Percentiles rank a stretch among this genome's conserved stretches.
These are phyloP conservation scores for Penicillium polonicum DNA, from an alignment of 2,329 filamentous ascomycete genomes.

Conservation along the genomic window DNA sequence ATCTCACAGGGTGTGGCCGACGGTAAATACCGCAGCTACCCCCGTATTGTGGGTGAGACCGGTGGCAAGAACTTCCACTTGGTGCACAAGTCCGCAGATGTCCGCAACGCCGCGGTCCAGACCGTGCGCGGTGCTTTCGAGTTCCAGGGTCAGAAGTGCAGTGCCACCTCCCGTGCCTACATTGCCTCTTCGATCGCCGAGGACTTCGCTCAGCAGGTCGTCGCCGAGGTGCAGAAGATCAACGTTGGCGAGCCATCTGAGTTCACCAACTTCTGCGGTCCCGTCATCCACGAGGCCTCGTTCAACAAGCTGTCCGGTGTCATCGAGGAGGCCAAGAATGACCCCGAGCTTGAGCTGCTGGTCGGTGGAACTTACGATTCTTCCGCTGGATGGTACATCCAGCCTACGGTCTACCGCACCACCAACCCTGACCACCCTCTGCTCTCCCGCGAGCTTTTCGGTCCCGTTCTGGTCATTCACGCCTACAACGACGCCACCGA, in stretches of 20 bases:
- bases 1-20: constrained; percentile 80
- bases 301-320: constrained; percentile 77
- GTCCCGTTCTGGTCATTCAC: constrained; percentile 71
- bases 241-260: constrained; percentile 69
- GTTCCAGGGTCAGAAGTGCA: constrained; percentile 90
- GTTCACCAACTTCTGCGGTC: constrained; percentile 78
- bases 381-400: constrained; percentile 76
- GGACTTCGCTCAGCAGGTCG: constrained; percentile 65
- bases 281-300: constrained; percentile 77
- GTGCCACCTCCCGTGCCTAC: constrained; percentile 77
- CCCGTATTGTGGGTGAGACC: constrained; percentile 85
- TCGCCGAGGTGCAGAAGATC: constrained; percentile 67
- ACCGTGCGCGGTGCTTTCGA: constrained; percentile 86
- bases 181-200: constrained; percentile 73
- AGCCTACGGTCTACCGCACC: constrained; percentile 78
- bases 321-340: constrained; percentile 77
- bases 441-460: constrained; percentile 77
- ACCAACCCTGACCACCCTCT: constrained; percentile 72
- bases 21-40: constrained; percentile 80
- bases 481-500: constrained; percentile 70
- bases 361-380: constrained; percentile 75
- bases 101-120: constrained; percentile 75
- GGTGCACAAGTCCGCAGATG: constrained; percentile 72
- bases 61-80: constrained; percentile 94
- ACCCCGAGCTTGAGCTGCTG: constrained; percentile 69